Evolutionary conservation across 495 filamentous ascomycete species (phyloP).

Genomic region (Glonium stellatum): DNA sequence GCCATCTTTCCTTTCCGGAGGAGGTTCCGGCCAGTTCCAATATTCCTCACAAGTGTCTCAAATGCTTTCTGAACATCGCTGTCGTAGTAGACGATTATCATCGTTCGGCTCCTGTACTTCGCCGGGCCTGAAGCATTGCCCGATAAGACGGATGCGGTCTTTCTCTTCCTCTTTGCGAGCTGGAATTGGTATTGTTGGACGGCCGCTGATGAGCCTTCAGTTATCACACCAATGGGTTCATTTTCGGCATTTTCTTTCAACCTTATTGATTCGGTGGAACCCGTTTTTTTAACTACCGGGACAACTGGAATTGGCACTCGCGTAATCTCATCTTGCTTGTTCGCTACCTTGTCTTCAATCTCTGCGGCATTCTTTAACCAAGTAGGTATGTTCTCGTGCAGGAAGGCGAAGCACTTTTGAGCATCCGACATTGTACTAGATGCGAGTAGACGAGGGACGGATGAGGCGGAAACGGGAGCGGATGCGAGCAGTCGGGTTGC

Average conservation of each 20-base stretch:
- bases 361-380: constrained; percentile 20
- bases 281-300: constrained; percentile 43
- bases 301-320: constrained; percentile 43
- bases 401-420: constrained; percentile 22
- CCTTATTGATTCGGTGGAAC: constrained; percentile 57
- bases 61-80: constrained; percentile 74
- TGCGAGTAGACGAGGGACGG: constrained; percentile 1
- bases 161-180: constrained; percentile 50
- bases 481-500: constrained; percentile 13
- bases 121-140: constrained; percentile 41
- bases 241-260: constrained; percentile 43
- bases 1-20: constrained; percentile 74
- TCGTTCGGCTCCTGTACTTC: constrained; percentile 63
- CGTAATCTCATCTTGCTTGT: constrained; percentile 62
- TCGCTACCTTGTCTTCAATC: constrained; percentile 47
- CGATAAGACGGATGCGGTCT: constrained; percentile 54
- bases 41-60: constrained; percentile 70
- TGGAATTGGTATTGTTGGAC: constrained; percentile 30
- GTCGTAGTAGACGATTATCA: constrained; percentile 86
- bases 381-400: constrained; percentile 25
- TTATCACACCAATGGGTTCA: constrained; percentile 5
- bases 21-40: constrained; percentile 71
- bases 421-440: constrained; percentile 26
- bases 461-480: constrained; percentile 2
- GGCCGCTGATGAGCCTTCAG: constrained; percentile 1